These are phyloP conservation scores for Lepidium didymum DNA, from an alignment of 345 rosid genomes.

Conservation along the genomic window DNA sequence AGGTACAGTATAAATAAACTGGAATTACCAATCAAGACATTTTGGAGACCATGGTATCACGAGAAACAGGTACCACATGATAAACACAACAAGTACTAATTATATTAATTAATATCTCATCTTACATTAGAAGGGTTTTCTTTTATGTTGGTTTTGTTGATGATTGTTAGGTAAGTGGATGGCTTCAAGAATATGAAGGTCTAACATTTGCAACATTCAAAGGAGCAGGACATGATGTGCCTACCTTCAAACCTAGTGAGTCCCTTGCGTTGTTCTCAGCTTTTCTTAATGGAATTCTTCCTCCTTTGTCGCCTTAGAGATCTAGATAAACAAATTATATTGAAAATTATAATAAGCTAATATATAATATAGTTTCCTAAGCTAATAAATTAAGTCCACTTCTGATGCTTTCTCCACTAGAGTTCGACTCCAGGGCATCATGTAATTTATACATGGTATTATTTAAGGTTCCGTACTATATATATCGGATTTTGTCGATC, in stretches of 20 bases:
- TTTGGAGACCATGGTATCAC: constrained; percentile 92
- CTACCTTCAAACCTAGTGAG: constrained; percentile 66
- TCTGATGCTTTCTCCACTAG: too few relatives aligned
- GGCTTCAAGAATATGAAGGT: constrained; percentile 85
- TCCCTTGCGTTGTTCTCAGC: constrained; percentile 68
- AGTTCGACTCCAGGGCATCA: too few relatives aligned
- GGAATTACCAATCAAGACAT: constrained; percentile 49
- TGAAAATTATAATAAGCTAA: not conserved
- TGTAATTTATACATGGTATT: too few relatives aligned
- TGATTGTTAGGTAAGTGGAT: constrained; percentile 66
- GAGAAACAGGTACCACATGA: constrained; percentile 48
- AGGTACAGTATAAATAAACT: constrained; percentile 57
- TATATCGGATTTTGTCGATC: too few relatives aligned
- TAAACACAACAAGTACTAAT: too few relatives aligned
- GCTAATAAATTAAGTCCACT: too few relatives aligned
- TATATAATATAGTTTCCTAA: not conserved
- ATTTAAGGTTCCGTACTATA: too few relatives aligned
- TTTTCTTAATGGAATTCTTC: constrained; percentile 49
- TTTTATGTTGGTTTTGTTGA: not conserved
- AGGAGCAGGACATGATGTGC: constrained; percentile 97
- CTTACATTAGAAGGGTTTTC: not conserved
- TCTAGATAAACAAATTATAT: not conserved
- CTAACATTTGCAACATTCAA: constrained; percentile 72
- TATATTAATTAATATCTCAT: not conserved
- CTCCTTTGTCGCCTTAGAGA: constrained; percentile 26